Evolutionary conservation across 441 rosid species (phyloP), one percentile per base, ranked within the genome.

Genomic region (Croton laevigatus): DNA sequence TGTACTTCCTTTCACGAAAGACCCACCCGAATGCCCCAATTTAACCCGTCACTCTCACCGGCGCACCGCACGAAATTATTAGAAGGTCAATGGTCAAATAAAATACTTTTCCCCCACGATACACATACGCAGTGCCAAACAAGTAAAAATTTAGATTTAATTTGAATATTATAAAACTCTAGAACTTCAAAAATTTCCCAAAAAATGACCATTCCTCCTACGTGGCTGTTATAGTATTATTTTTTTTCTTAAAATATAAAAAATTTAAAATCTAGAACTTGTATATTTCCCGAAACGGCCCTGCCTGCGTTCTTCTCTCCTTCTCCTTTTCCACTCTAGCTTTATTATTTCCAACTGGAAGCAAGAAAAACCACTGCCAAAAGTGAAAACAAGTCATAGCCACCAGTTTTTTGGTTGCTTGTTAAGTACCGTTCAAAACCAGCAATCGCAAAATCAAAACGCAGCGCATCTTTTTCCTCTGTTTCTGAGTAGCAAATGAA

Each of bases 361-460:
- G 7, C 57, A 52, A 9, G 23, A 22, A 52, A 48, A 48, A 36
- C 48, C 61, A 69, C 57, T 46, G 73, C 52, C 23, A 54, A 63
- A 71, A 53, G 74, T 58, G 4, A 16, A 53, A 52, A 55, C n/a
- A n/a, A 45, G 65, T 44, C 11, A 62, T 63, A 42, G 55, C 71
- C 71, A 59, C 76, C 62, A 48, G 66, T 66, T 73, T 72, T 65
- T 48, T 16, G 59, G 14, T 55, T 45, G 3, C 55, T 45, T 72
- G n/a, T n/a, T 19, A 17, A 40, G 20, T 11, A 46, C 54, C n/a
- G 27, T 34, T 9, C 57, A 58, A 32, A 27, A 53, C 57, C 62
- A 12, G 68, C 38, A 19, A 55, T 46, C 64, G 0, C 22, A 19
- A 13, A n/a, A 54, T 37, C 16, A 32, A 3, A 42, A 11, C n/a